Evolutionary conservation across 148 eudicot species (phyloP).

Genomic region (Limonium bicolor): DNA sequence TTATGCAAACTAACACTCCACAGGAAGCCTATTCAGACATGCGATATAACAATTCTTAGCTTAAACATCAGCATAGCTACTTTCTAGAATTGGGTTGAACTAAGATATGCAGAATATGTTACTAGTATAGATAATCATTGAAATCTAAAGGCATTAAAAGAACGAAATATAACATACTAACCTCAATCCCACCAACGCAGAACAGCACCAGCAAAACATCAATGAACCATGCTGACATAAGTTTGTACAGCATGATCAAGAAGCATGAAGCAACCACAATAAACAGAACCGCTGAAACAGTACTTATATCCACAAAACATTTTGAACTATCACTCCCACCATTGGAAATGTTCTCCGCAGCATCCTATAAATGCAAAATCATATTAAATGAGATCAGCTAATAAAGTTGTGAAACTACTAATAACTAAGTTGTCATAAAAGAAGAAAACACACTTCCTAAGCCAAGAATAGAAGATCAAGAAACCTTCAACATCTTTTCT

Average conservation of each 20-base stretch:
- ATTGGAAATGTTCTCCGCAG: slow-evolving; percentile 1
- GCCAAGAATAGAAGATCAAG: not conserved
- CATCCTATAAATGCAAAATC: not conserved
- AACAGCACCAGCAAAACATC: slow-evolving; percentile 89
- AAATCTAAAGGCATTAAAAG: no score
- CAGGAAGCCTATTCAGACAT: no score
- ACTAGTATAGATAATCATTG: no score
- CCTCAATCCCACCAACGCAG: slow-evolving; percentile 96
- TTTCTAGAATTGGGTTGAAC: no score
- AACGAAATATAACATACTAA: slow-evolving; percentile 19
- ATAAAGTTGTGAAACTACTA: no score
- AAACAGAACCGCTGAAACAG: slow-evolving; percentile 74
- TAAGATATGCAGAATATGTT: no score
- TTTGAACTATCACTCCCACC: slow-evolving; percentile 13
- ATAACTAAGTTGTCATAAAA: no score
- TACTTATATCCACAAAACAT: slow-evolving; percentile 75
- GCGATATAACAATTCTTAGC: no score
- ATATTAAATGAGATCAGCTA: not conserved
- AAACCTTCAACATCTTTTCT: slow-evolving; percentile 76
- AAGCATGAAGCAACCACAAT: slow-evolving; percentile 83
- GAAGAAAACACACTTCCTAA: not conserved
- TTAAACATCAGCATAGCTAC: no score
- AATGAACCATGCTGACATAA: slow-evolving; percentile 90
- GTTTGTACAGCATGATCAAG: slow-evolving; percentile 92
- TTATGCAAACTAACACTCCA: no score